Conservation (phyloP, 495 filamentous ascomycete species). For the Durotheca rogersii region DNA sequence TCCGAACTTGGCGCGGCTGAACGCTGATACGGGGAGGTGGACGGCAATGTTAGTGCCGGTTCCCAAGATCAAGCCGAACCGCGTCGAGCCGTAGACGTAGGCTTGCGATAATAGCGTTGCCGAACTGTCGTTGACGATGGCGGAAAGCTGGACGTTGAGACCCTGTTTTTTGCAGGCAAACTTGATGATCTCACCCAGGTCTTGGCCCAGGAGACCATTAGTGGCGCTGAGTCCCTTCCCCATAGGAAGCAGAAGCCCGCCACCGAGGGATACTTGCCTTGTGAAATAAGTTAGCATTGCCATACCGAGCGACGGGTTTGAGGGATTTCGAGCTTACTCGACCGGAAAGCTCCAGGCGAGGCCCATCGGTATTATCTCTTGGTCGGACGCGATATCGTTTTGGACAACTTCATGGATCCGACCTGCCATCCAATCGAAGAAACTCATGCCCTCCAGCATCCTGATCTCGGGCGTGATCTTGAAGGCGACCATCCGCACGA, state of each 20-base stretch:
- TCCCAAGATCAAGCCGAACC: slow-evolving; percentile 57
- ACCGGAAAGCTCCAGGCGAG: slow-evolving; percentile 90
- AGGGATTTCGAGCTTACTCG: slow-evolving; percentile 54
- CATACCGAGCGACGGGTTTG: neutral
- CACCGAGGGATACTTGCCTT: slow-evolving; percentile 75
- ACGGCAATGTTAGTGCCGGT: slow-evolving; percentile 58
- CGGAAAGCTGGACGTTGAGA: slow-evolving; percentile 63
- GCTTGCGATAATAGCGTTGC: slow-evolving; percentile 78
- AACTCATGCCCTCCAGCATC: slow-evolving; percentile 47
- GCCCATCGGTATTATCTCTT: slow-evolving; percentile 56
- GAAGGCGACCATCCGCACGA: slow-evolving; percentile 50
- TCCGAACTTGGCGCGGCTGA: slow-evolving; percentile 52
- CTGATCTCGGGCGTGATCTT: slow-evolving; percentile 52
- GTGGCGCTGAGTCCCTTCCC: slow-evolving; percentile 73
- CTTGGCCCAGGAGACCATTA: slow-evolving; percentile 51
- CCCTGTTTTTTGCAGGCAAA: slow-evolving; percentile 45
- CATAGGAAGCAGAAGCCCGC: slow-evolving; percentile 78
- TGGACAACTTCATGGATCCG: slow-evolving; percentile 61
- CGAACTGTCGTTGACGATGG: slow-evolving; percentile 83
- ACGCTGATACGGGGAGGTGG: slow-evolving; percentile 54
- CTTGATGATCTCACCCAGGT: slow-evolving; percentile 54
- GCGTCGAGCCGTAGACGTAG: slow-evolving; percentile 66
- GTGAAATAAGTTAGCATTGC: slow-evolving; percentile 2
- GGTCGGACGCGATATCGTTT: slow-evolving; percentile 36
- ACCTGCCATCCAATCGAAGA: slow-evolving; percentile 84